Conservation (phyloP, 305 asterid species). For the Fraxinus latifolia region DNA sequence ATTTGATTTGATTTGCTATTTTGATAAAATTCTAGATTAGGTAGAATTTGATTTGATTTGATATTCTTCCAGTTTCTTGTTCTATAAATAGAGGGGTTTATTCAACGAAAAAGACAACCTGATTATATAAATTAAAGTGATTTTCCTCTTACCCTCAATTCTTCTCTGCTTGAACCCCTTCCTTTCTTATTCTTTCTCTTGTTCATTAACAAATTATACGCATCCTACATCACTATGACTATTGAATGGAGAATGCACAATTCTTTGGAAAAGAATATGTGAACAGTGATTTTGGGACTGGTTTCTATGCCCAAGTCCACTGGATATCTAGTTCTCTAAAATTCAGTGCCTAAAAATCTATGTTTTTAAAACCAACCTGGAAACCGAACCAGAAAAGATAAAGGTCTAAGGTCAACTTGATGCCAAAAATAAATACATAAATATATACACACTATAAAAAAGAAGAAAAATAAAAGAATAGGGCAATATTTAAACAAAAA, state of each 20-base stretch:
- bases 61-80: not conserved
- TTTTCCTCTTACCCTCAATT: not conserved
- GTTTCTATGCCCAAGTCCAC: not conserved
- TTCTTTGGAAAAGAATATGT: not conserved
- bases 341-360: not conserved
- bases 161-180: not conserved
- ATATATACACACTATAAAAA: too few relatives aligned
- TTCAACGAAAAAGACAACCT: not conserved
- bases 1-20: too few relatives aligned
- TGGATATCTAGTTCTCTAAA: not conserved
- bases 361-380: not conserved
- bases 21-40: too few relatives aligned
- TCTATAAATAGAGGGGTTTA: not conserved
- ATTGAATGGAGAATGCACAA: not conserved
- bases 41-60: too few relatives aligned
- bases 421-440: too few relatives aligned
- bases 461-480: not conserved
- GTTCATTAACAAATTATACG: not conserved
- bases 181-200: too few relatives aligned
- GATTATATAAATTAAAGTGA: not conserved
- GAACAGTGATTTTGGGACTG: not conserved
- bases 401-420: not conserved
- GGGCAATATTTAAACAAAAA: not conserved
- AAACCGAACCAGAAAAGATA: not conserved
- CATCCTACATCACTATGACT: not conserved